phyloP scores from a whole-genome alignment of 2,329 filamentous ascomycete genomes.

The Ophiocordyceps sinensis region DNA sequence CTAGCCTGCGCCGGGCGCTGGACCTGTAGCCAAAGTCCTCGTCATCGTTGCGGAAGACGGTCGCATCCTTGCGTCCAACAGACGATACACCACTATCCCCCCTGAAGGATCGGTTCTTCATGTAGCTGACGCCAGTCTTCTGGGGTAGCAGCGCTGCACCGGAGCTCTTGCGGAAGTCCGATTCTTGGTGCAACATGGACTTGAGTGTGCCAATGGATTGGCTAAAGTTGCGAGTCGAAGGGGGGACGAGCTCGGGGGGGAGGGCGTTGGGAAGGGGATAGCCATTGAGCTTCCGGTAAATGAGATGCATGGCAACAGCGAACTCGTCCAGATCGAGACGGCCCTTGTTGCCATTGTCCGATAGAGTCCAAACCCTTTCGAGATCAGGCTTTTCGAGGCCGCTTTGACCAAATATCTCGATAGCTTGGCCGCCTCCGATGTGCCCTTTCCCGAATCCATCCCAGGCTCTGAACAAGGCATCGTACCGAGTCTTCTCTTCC shows the following conservation, averaged over 20 bases:
- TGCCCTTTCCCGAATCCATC: slow-evolving; percentile 88
- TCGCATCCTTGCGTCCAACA: slow-evolving; percentile 74
- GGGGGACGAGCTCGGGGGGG: slow-evolving; percentile 83
- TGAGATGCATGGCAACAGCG: slow-evolving; percentile 96
- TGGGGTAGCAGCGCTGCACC: slow-evolving; percentile 86
- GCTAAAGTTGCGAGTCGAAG: slow-evolving; percentile 84
- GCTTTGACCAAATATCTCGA: slow-evolving; percentile 95
- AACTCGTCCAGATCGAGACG: slow-evolving; percentile 94
- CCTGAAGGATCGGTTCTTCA: slow-evolving; percentile 89
- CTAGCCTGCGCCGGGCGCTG: slow-evolving; percentile 76
- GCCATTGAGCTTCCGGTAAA: slow-evolving; percentile 92
- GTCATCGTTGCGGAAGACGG: slow-evolving; percentile 92
- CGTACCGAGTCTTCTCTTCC: slow-evolving; percentile 94
- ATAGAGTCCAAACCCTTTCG: slow-evolving; percentile 86
- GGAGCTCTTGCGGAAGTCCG: slow-evolving; percentile 74
- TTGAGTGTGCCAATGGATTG: slow-evolving; percentile 91
- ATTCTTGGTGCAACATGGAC: slow-evolving; percentile 75
- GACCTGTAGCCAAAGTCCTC: slow-evolving; percentile 86
- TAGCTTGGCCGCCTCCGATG: slow-evolving; percentile 81
- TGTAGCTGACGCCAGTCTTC: slow-evolving; percentile 93
- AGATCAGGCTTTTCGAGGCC: slow-evolving; percentile 82
- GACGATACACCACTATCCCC: slow-evolving; percentile 41
- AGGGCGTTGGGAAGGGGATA: slow-evolving; percentile 81
- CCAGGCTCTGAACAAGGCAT: slow-evolving; percentile 90
- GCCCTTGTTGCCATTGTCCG: slow-evolving; percentile 87